These are phyloP conservation scores for Bretschneidera sinensis DNA, from an alignment of 345 rosid genomes.

Conservation along the genomic window DNA sequence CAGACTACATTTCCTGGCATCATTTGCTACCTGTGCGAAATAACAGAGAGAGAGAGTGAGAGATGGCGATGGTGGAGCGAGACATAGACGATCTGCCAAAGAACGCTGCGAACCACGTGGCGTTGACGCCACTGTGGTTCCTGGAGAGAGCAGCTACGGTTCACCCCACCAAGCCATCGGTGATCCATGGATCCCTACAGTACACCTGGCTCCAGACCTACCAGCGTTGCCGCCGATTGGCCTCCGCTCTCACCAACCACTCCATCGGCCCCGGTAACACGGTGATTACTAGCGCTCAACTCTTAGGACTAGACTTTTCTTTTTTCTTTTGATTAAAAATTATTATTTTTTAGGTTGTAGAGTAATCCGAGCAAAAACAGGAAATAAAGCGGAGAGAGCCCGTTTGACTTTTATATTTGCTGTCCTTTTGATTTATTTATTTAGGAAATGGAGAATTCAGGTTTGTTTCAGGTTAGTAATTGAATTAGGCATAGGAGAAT, in stretches of 20 bases:
- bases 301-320: neutral
- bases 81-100: constrained; percentile 88
- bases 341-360: too few relatives aligned
- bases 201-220: constrained; percentile 86
- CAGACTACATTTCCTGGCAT: too few relatives aligned
- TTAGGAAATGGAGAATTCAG: too few relatives aligned
- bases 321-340: neutral
- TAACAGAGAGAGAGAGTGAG: constrained; percentile 6
- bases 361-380: too few relatives aligned
- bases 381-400: too few relatives aligned
- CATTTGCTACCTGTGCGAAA: too few relatives aligned
- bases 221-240: constrained; percentile 74
- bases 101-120: constrained; percentile 71
- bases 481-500: too few relatives aligned
- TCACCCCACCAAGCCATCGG: constrained; percentile 61
- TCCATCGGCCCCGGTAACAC: constrained; percentile 67
- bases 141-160: constrained; percentile 76
- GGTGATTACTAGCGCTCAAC: constrained; percentile 30
- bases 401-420: too few relatives aligned
- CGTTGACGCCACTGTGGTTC: constrained; percentile 87
- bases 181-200: constrained; percentile 55
- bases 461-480: too few relatives aligned
- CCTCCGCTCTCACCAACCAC: constrained; percentile 70
- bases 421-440: too few relatives aligned
- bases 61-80: constrained; percentile 28